These are phyloP conservation scores for Tribonema minus DNA, from an alignment of 108 stramenopile species.

Conservation along the genomic window DNA sequence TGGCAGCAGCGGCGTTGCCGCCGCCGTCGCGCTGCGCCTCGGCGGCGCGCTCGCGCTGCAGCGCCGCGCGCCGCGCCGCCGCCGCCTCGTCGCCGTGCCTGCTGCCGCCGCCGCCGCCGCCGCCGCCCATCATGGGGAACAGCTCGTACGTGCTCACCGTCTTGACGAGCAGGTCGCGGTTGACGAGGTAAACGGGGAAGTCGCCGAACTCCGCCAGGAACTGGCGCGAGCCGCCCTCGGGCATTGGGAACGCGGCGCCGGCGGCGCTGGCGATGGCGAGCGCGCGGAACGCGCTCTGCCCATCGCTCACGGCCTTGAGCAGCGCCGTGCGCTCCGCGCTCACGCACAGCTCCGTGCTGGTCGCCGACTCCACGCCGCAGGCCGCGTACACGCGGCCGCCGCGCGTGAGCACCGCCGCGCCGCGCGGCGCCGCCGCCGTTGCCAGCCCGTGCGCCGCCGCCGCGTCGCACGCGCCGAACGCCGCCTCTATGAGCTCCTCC, in stretches of 20 bases:
- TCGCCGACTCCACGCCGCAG: conserved; percentile 45
- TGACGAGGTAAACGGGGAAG: conserved; percentile 57
- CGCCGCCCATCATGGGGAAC: no score
- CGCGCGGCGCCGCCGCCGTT: conserved; percentile 14
- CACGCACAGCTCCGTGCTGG: conserved; percentile 33
- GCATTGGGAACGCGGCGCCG: conserved; percentile 29
- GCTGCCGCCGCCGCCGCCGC: no score
- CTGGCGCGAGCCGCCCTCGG: conserved; percentile 51
- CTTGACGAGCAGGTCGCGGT: conserved; percentile 47
- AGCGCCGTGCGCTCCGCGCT: conserved; percentile 46
- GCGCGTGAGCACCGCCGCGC: conserved; percentile 37
- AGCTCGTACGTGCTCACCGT: no score
- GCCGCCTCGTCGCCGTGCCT: no score
- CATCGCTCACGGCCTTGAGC: conserved; percentile 54
- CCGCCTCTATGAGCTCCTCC: conserved; percentile 57
- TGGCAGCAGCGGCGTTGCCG: no score
- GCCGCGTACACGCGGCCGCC: conserved; percentile 42
- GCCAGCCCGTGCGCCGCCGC: conserved; percentile 18
- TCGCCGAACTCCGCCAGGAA: conserved; percentile 56
- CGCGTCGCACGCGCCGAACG: conserved; percentile 40
- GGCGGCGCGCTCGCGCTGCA: no score
- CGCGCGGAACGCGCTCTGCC: conserved; percentile 13
- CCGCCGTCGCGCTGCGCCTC: no score
- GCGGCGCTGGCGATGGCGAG: conserved; percentile 44
- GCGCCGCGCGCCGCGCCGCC: no score